Evolutionary conservation across 208 protist species (phyloP).

Genomic region (Tetramitus jugosus): DNA sequence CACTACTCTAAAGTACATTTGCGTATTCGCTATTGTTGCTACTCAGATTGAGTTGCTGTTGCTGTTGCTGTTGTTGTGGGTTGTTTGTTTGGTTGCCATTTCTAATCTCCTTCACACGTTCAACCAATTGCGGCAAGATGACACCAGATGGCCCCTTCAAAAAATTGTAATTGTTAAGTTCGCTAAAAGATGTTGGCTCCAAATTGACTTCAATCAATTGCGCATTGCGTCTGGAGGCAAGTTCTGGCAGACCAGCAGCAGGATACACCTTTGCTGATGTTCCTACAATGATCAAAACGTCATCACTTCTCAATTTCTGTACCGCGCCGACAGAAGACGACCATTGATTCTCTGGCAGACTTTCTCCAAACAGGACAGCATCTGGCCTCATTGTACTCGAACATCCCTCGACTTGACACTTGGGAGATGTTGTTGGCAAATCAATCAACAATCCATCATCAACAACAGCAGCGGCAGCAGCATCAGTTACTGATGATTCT

Average conservation of each 20-base stretch:
- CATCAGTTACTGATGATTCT: not conserved
- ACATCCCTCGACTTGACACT: not conserved
- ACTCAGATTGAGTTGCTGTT: too few species aligned
- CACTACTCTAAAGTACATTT: too few species aligned
- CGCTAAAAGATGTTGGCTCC: not conserved
- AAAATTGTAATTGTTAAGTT: not conserved
- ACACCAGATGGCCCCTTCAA: not conserved
- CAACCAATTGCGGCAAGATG: not conserved
- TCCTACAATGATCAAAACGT: not conserved
- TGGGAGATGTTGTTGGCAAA: not conserved
- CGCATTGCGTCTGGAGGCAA: not conserved
- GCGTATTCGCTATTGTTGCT: too few species aligned
- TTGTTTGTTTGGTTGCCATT: not conserved
- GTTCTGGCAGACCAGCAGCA: not conserved
- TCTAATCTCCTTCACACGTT: not conserved
- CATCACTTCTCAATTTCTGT: not conserved
- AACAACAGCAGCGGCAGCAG: not conserved
- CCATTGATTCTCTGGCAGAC: not conserved
- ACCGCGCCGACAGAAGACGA: not conserved
- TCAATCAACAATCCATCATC: too few species aligned
- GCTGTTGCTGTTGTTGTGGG: too few species aligned
- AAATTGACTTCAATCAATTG: slow-evolving; percentile 11
- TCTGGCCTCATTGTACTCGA: not conserved
- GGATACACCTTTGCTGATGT: slow-evolving; percentile 8
- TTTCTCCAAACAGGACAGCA: slow-evolving; percentile 5